Evolutionary conservation across 2,329 filamentous ascomycete species (phyloP).

Genomic region (Ophiosphaerella korrae): DNA sequence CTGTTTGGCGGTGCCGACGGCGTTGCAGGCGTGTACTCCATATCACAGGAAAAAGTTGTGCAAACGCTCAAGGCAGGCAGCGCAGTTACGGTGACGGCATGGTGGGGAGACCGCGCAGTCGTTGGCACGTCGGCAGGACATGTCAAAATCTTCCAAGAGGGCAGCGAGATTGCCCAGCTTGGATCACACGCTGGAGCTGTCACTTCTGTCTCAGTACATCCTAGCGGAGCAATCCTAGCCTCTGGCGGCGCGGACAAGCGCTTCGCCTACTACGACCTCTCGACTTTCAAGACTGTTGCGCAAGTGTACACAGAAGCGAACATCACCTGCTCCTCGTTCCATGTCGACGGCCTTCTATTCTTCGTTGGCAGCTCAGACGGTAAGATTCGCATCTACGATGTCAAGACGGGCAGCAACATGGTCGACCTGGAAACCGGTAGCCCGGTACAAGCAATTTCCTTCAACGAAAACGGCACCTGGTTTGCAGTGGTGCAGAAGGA

Average conservation of each 20-base stretch:
- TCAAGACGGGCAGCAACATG: conserved; percentile 76
- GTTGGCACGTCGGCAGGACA: conserved; percentile 76
- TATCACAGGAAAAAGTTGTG: conserved; percentile 76
- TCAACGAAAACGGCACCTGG: conserved; percentile 98
- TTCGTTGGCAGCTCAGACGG: conserved; percentile 81
- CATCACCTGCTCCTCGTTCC: conserved; percentile 80
- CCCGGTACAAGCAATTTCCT: conserved; percentile 76
- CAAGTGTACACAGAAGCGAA: conserved; percentile 81
- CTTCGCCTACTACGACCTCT: conserved; percentile 85
- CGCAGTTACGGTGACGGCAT: conserved; percentile 69
- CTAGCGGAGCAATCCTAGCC: conserved; percentile 79
- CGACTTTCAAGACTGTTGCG: conserved; percentile 68
- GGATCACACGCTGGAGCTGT: conserved; percentile 82
- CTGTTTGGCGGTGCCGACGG: conserved; percentile 78
- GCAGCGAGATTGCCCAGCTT: conserved; percentile 70
- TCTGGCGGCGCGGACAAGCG: conserved; percentile 92
- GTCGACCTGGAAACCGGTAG: conserved; percentile 71
- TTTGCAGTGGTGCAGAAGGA: conserved; percentile 81
- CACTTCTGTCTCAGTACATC: conserved; percentile 79
- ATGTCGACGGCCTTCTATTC: conserved; percentile 94
- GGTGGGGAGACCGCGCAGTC: conserved; percentile 71
- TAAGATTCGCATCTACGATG: conserved; percentile 86
- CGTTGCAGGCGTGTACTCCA: conserved; percentile 76
- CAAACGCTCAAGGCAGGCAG: conserved; percentile 67
- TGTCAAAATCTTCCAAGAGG: conserved; percentile 79